Conservation (phyloP, 179 eudicot species). For the Silene vulgaris region DNA sequence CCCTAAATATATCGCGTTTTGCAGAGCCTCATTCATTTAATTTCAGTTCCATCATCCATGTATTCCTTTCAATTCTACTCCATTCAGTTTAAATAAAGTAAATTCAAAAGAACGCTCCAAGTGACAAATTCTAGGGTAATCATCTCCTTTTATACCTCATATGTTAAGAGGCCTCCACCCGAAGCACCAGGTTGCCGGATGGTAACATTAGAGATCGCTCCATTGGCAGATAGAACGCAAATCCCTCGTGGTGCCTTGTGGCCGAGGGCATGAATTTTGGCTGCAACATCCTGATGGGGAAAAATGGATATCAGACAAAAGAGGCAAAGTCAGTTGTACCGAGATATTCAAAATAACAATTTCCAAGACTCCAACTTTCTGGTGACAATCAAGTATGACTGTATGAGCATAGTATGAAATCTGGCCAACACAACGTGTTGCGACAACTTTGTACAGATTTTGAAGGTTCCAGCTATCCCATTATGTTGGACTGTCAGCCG, state of each 20-base stretch:
- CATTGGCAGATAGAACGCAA: slow-evolving; percentile 86
- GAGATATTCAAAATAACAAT: slow-evolving; percentile 12
- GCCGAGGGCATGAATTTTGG: slow-evolving; percentile 55
- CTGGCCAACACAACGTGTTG: background rate
- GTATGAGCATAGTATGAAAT: background rate
- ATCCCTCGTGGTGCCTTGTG: slow-evolving; percentile 61
- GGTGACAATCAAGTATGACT: slow-evolving; percentile 16
- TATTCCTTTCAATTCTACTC: background rate
- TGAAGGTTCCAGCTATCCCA: background rate
- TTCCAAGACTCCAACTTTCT: slow-evolving; percentile 16
- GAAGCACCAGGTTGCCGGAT: slow-evolving; percentile 73
- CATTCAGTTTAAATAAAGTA: background rate
- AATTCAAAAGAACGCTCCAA: background rate
- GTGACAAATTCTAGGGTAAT: background rate
- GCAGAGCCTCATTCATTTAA: background rate
- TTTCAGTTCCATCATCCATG: background rate
- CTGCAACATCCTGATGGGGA: slow-evolving; percentile 63
- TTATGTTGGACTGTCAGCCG: background rate
- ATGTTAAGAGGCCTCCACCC: slow-evolving; percentile 62
- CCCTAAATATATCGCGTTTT: background rate
- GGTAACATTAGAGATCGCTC: slow-evolving; percentile 67
- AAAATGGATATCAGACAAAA: slow-evolving; percentile 6
- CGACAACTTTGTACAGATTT: background rate
- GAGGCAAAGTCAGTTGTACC: slow-evolving; percentile 17
- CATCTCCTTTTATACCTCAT: slow-evolving; percentile 33